Evolutionary conservation across 2,329 filamentous ascomycete species (phyloP).

Genomic region (Emericellopsis atlantica): DNA sequence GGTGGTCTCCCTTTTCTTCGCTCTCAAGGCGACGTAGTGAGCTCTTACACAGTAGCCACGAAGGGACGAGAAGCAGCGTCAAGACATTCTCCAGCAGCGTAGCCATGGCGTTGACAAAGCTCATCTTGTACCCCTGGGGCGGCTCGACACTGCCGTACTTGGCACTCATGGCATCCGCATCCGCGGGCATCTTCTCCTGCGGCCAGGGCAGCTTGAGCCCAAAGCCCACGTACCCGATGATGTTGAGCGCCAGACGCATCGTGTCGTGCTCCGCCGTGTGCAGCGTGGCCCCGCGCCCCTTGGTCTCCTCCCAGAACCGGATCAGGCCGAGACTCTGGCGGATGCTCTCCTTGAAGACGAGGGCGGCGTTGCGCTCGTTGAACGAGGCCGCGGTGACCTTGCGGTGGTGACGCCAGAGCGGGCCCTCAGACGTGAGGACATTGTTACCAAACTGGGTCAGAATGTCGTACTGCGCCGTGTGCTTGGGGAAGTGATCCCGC

Average conservation of each 20-base stretch:
- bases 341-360: constrained; percentile 52
- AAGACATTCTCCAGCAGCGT: constrained; percentile 51
- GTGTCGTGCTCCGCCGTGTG: constrained; percentile 48
- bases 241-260: constrained; percentile 46
- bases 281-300: constrained; percentile 30
- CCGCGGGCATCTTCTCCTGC: constrained; percentile 37
- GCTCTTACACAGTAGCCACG: constrained; percentile 37
- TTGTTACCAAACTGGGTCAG: constrained; percentile 51
- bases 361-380: constrained; percentile 60
- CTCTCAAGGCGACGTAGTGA: background rate
- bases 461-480: constrained; percentile 19
- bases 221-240: constrained; percentile 58
- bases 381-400: constrained; percentile 61
- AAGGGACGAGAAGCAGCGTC: constrained; percentile 45
- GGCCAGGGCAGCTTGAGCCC: constrained; percentile 50
- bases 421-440: constrained; percentile 57
- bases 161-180: constrained; percentile 27
- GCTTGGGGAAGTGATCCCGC: constrained; percentile 54
- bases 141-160: constrained; percentile 35
- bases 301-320: constrained; percentile 30
- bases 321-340: constrained; percentile 51
- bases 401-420: constrained; percentile 58
- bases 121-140: constrained; percentile 45
- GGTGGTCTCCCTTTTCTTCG: background rate
- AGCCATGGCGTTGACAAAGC: constrained; percentile 51